Percentiles rank a stretch among this genome's conserved stretches.
Conservation (phyloP, 805 yeast species). For the Saccharomycopsis microspora region DNA sequence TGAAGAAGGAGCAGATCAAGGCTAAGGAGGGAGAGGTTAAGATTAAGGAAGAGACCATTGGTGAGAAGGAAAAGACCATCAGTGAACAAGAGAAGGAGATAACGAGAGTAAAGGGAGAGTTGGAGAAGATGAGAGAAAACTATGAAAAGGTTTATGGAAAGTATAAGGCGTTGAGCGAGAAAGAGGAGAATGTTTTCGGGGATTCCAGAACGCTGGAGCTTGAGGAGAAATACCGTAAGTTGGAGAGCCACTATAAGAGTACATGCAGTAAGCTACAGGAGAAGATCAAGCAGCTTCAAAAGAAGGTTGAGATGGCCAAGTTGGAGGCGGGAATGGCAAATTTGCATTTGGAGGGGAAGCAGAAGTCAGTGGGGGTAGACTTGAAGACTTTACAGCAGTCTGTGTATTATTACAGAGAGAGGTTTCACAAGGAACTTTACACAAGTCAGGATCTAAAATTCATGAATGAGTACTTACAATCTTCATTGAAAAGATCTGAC, state of each 20-base stretch:
- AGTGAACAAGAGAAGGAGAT: neutral
- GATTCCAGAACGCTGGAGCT: no score
- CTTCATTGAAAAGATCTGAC: constrained; percentile 21
- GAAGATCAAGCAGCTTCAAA: constrained; percentile 6
- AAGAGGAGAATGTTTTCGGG: neutral
- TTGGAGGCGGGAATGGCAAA: neutral
- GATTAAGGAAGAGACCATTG: neutral
- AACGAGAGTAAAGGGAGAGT: constrained; percentile 18
- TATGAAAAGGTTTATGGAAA: constrained; percentile 23
- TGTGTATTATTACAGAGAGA: constrained; percentile 11
- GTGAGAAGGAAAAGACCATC: constrained; percentile 11
- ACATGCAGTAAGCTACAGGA: no score
- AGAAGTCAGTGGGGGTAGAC: neutral
- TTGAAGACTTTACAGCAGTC: neutral
- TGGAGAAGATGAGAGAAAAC: constrained; percentile 20
- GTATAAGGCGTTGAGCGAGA: constrained; percentile 18
- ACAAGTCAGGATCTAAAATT: constrained; percentile 21
- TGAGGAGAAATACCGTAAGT: no score
- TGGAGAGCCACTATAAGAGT: no score
- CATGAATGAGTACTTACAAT: constrained; percentile 22
- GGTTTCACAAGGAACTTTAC: constrained; percentile 14
- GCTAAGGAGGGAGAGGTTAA: constrained; percentile 10
- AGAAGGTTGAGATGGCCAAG: neutral
- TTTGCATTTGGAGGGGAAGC: neutral
- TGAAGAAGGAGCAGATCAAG: constrained; percentile 14